Evolutionary conservation across 2,329 filamentous ascomycete species (phyloP), one percentile per base, ranked within the genome.

Genomic region (Fusarium mundagurra): DNA sequence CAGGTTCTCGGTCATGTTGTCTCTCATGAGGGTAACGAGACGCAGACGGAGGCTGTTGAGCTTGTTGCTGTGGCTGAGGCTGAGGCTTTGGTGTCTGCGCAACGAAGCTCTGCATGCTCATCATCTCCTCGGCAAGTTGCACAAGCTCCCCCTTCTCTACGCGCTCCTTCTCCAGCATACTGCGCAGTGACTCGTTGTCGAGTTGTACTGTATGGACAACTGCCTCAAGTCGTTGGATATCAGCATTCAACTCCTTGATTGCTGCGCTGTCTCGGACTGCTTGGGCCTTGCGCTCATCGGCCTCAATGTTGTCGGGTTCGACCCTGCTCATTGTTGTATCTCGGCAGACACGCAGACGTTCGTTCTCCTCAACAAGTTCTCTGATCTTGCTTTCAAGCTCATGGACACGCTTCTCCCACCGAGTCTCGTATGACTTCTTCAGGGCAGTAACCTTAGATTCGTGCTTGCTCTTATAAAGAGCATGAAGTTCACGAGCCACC

Each of bases 381-480:
- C 91, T 91, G 48, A 97, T 87, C 71, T 91, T 91, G 24, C 82
- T 81, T 82, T 97, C 93, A 6, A 98, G 89, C 77, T 96, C 93
- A 61, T 90, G 90, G 64, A 96, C 90, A 79, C 93, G 94, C 87
- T 97, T 97, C 83, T 97, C 94, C 90, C 94, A 96, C 62, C 96
- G 92, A 53, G 90, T 89, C 82, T 98, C 94, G 84, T 98, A 93
- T 71, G 89, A 92, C 84, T 92, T 92, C 85, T 92, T 98, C 74
- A 99, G 87, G 8, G 95, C 96, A 2, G 94, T 90, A 50, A 98
- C 96, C 86, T 99, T 99, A 72, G 92, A 94, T 85, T 98, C 96
- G 82, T 99, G 96, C 85, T 99, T 99, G 80, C 93, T 92, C 85
- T 98, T 98, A 88, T 99, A 99, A 17, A 98, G 88, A 1, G 92